Evolutionary conservation across 176 grass and related monocot species (phyloP).

Genomic region (Triticum monococcum): DNA sequence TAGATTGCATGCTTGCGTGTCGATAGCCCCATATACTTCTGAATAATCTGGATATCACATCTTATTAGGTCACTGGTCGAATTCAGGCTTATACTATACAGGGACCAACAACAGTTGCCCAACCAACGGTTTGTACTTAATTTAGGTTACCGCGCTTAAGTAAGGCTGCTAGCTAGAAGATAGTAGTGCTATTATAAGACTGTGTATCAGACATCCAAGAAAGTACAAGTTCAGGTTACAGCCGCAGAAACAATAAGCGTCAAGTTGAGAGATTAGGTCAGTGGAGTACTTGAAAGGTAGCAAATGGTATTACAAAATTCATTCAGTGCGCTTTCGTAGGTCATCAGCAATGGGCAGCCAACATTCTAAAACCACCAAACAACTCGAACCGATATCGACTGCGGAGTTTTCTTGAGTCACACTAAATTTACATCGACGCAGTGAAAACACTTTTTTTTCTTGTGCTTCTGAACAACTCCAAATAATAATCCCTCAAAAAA

Average conservation of each 20-base stretch:
- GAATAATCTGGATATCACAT: constrained; percentile 10
- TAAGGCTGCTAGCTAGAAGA: neutral
- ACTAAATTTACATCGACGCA: neutral
- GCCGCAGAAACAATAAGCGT: neutral
- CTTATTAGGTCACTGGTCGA: constrained; percentile 45
- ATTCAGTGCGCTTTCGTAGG: neutral
- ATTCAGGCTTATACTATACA: constrained; percentile 30
- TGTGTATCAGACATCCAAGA: neutral
- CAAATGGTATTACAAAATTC: neutral
- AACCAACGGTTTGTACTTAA: constrained; percentile 24
- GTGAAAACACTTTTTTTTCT: no score
- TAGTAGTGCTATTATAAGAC: neutral
- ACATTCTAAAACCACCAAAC: neutral
- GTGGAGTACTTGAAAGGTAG: neutral
- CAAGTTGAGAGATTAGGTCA: neutral
- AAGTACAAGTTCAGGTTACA: neutral
- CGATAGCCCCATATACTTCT: constrained; percentile 22
- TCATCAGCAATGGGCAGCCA: neutral
- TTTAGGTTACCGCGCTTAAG: neutral
- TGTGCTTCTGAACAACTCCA: no score
- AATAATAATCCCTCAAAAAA: no score
- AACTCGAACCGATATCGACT: neutral
- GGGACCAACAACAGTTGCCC: constrained; percentile 41
- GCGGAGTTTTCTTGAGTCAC: neutral
- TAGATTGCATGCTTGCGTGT: constrained; percentile 42